These are phyloP conservation scores for Prillingera fragicola DNA, from an alignment of 1,284 basidiomycete genomes.

Conservation along the genomic window DNA sequence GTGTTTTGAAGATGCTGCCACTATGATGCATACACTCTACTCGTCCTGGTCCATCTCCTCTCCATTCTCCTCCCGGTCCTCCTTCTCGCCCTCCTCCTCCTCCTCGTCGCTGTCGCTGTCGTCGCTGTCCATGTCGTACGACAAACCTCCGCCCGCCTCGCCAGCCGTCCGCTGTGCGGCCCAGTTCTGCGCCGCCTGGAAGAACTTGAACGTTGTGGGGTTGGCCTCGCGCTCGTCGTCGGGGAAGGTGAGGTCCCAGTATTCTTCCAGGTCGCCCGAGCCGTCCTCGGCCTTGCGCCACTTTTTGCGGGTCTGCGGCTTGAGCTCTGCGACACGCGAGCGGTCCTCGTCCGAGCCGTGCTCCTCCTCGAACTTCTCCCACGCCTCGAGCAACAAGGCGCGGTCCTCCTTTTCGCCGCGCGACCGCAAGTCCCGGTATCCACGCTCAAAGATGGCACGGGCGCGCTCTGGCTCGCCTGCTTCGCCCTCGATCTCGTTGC, in stretches of 20 bases:
- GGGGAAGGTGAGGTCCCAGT: conserved; percentile 89
- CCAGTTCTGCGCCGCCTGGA: conserved; percentile 91
- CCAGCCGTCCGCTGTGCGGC: conserved; percentile 38
- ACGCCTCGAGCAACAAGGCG: conserved; percentile 80
- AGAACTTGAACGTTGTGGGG: conserved; percentile 85
- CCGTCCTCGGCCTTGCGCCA: conserved; percentile 75
- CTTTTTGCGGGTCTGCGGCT: conserved; percentile 83
- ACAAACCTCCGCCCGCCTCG: conserved; percentile 22
- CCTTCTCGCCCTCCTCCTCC: conserved; percentile 27
- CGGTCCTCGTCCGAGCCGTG: conserved; percentile 66
- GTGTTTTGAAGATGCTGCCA: too few species aligned
- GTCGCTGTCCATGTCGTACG: conserved; percentile 38
- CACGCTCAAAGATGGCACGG: conserved; percentile 73
- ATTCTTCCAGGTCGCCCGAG: conserved; percentile 74
- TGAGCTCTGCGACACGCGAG: conserved; percentile 74
- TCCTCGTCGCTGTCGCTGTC: conserved; percentile 39
- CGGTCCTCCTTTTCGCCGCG: conserved; percentile 84
- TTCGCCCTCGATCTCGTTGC: conserved; percentile 62
- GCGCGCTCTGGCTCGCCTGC: conserved; percentile 66
- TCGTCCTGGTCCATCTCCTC: conserved; percentile 5
- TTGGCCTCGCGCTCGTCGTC: conserved; percentile 91
- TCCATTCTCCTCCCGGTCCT: conserved; percentile 21
- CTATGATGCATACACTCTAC: not conserved
- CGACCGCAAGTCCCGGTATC: conserved; percentile 75
- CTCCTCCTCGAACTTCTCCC: conserved; percentile 83